A percentile compares a stretch with the other conserved stretches of the same genome.
Evolutionary conservation across 768 basidiomycete species (phyloP).

Genomic region (Suillus subluteus): DNA sequence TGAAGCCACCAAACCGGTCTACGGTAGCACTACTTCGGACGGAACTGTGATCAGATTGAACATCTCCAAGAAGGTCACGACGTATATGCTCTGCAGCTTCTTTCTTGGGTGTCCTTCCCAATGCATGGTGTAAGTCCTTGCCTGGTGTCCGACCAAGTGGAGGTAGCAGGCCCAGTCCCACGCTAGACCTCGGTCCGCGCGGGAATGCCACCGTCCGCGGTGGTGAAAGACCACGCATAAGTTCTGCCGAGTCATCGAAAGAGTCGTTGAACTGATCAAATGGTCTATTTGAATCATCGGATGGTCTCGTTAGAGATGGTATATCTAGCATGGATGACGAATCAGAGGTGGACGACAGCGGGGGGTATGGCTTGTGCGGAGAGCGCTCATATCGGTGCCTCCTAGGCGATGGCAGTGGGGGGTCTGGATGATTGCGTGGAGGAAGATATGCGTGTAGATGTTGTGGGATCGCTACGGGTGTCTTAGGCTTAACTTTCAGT

Average conservation of each 20-base stretch:
- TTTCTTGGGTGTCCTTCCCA: constrained; percentile 70
- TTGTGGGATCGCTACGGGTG: constrained; percentile 54
- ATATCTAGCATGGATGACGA: constrained; percentile 47
- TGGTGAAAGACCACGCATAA: constrained; percentile 50
- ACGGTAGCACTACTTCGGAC: constrained; percentile 18
- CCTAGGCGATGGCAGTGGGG: constrained; percentile 48
- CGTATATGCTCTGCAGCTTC: constrained; percentile 74
- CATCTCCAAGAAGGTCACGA: constrained; percentile 61
- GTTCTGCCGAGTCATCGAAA: constrained; percentile 44
- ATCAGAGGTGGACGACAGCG: constrained; percentile 38
- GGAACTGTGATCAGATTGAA: constrained; percentile 41
- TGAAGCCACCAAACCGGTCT: constrained; percentile 25
- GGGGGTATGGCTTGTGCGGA: constrained; percentile 31
- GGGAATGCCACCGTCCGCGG: constrained; percentile 59
- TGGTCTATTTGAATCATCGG: constrained; percentile 43
- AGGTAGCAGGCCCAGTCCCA: constrained; percentile 36
- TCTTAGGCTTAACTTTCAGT: constrained; percentile 59
- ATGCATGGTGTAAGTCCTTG: constrained; percentile 47
- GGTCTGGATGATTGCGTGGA: constrained; percentile 66
- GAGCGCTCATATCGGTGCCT: constrained; percentile 32
- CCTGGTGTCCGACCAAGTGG: constrained; percentile 66
- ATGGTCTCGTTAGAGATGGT: constrained; percentile 47
- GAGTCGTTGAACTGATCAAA: constrained; percentile 36
- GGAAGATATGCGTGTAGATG: constrained; percentile 65
- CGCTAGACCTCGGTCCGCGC: constrained; percentile 40